A percentile compares a stretch with the other conserved stretches of the same genome.
phyloP scores from a whole-genome alignment of 495 filamentous ascomycete genomes.

The Paragyromitra xinjiangensis region DNA sequence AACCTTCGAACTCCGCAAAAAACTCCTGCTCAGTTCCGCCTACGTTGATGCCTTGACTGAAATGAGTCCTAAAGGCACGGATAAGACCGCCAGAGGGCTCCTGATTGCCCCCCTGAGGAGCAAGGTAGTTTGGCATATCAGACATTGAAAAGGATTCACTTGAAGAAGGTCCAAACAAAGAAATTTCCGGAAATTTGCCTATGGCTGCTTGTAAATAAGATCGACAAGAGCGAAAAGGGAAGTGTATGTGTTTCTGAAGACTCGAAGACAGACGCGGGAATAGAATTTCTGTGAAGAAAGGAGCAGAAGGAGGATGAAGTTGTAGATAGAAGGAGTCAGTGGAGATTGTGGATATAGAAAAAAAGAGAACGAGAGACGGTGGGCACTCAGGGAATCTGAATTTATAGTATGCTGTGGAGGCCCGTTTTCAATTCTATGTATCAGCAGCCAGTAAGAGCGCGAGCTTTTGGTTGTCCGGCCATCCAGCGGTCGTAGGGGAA shows the following conservation, averaged over 20 bases:
- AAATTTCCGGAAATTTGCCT: not conserved
- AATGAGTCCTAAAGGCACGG: conserved; percentile 18
- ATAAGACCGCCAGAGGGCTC: conserved; percentile 6
- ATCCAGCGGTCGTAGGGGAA: not conserved
- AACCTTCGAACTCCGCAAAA: not conserved
- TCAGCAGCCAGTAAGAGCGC: not conserved
- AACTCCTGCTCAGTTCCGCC: conserved; percentile 30
- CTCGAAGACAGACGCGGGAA: conserved; percentile 7
- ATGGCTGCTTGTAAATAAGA: not conserved
- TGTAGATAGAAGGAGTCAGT: conserved; percentile 27
- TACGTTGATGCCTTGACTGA: not conserved
- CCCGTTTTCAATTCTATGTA: conserved; percentile 22
- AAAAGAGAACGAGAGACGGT: not conserved
- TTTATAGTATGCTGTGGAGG: conserved; percentile 29
- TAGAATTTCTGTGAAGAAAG: conserved; percentile 22
- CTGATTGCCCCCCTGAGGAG: not conserved
- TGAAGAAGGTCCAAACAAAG: not conserved
- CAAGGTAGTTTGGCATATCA: conserved; percentile 21
- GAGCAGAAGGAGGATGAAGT: not conserved
- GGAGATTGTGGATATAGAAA: conserved; percentile 28
- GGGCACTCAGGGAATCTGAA: not conserved
- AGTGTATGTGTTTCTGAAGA: not conserved
- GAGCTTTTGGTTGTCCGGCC: not conserved
- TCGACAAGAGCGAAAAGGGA: not conserved
- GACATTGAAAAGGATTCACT: conserved; percentile 11